Percentiles rank a stretch among this genome's conserved stretches.
phyloP scores from a whole-genome alignment of 73 alveolate species.

The Stentor roeselii region DNA sequence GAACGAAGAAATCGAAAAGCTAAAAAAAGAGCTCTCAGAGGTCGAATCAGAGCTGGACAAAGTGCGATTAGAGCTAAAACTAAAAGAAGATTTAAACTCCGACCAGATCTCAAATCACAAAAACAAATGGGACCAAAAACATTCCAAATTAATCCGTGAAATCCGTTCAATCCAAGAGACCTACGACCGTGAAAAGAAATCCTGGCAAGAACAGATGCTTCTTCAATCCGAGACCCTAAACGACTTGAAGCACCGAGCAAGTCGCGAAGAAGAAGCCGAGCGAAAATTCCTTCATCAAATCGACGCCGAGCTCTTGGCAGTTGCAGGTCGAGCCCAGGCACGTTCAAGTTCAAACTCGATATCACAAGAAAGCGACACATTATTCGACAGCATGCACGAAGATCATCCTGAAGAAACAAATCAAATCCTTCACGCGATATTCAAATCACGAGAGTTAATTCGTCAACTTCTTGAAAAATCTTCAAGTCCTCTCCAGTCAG shows the following conservation, averaged over 20 bases:
- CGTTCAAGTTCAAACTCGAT: background rate
- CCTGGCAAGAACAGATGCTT: slow-evolving; percentile 12
- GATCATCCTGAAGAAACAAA: slow-evolving; percentile 7
- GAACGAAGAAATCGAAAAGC: background rate
- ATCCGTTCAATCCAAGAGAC: slow-evolving; percentile 6
- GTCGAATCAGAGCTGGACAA: background rate
- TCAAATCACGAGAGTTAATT: slow-evolving; percentile 3
- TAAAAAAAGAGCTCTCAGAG: background rate
- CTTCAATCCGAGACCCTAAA: background rate
- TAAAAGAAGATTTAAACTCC: background rate
- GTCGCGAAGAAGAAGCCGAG: slow-evolving; percentile 2
- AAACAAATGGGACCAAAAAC: slow-evolving; percentile 1
- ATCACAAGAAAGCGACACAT: slow-evolving; percentile 2
- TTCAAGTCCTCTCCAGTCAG: background rate
- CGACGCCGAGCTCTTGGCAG: slow-evolving; percentile 18
- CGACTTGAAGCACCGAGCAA: background rate
- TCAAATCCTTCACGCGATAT: background rate
- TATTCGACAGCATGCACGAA: background rate
- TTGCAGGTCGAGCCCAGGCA: slow-evolving; percentile 2
- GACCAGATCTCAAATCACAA: slow-evolving; percentile 11
- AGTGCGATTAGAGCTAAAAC: background rate
- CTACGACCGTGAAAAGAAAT: background rate
- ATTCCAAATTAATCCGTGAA: background rate
- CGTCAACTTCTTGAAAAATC: background rate
- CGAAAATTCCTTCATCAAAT: background rate